Conservation (phyloP, 2,329 filamentous ascomycete species). For the Chalara sp. region DNA sequence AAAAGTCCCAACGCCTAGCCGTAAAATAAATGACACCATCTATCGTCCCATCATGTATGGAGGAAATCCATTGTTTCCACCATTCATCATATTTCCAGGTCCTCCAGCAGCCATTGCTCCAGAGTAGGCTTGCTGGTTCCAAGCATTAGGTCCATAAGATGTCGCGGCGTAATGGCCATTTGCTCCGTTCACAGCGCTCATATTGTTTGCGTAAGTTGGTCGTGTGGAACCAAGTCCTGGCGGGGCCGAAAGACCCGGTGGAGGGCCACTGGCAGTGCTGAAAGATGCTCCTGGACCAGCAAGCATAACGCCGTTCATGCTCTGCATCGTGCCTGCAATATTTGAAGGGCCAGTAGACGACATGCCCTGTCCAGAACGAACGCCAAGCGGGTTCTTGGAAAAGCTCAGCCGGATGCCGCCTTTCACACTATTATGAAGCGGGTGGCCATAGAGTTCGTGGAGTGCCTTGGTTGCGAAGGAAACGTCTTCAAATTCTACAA, state of each 20-base stretch:
- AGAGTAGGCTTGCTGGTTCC: conserved; percentile 21
- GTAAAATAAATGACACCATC: conserved; percentile 3
- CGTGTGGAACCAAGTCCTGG: conserved; percentile 53
- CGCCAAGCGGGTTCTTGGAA: conserved; percentile 93
- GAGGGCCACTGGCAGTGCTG: conserved; percentile 53
- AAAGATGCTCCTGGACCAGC: conserved; percentile 25
- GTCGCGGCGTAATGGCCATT: conserved; percentile 16
- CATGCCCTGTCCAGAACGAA: conserved; percentile 65
- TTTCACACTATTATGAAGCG: conserved; percentile 85
- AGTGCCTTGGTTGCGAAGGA: conserved; percentile 88
- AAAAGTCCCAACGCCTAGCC: conserved; percentile 7
- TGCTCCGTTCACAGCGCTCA: conserved; percentile 17
- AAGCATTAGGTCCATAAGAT: conserved; percentile 21
- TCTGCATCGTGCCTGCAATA: conserved; percentile 39
- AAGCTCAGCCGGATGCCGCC: conserved; percentile 94
- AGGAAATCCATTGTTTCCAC: conserved; percentile 23
- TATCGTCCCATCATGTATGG: conserved; percentile 31
- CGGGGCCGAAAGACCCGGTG: conserved; percentile 72
- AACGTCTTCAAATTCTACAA: conserved; percentile 95
- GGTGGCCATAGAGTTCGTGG: conserved; percentile 80
- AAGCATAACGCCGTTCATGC: conserved; percentile 52
- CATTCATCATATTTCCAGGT: conserved; percentile 21
- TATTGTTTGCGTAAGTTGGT: conserved; percentile 19
- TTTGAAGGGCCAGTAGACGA: conserved; percentile 31
- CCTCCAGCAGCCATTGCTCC: conserved; percentile 25